A percentile compares a stretch with the other conserved stretches of the same genome.
Evolutionary conservation across 257 asterid genomes (phyloP).

Genomic region (Salvia splendens): DNA sequence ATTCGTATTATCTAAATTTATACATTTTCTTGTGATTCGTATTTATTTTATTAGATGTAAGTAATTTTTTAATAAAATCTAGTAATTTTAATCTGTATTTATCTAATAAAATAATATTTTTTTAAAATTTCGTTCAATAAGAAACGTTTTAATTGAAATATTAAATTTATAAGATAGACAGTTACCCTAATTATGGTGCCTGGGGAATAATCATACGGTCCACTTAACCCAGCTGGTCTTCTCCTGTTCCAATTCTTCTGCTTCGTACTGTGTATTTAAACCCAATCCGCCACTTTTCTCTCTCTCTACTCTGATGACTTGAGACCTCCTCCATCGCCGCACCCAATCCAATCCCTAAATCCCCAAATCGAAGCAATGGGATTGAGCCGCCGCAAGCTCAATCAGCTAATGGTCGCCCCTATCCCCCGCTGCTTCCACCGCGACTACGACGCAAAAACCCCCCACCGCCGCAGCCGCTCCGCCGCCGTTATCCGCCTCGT

Average conservation of each 20-base stretch:
- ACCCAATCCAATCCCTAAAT: constrained; percentile 2
- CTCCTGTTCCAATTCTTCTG: constrained; percentile 24
- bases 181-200: too few relatives aligned
- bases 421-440: constrained; percentile 40
- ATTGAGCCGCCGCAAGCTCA: constrained; percentile 28
- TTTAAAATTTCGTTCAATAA: too few relatives aligned
- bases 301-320: not conserved
- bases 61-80: too few relatives aligned
- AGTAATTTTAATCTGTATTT: too few relatives aligned
- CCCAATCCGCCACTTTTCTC: not conserved
- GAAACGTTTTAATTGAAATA: too few relatives aligned
- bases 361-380: constrained; percentile 12
- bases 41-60: too few relatives aligned
- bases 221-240: constrained; percentile 27
- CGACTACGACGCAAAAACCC: not conserved
- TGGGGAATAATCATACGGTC: not conserved
- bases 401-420: constrained; percentile 32
- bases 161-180: too few relatives aligned
- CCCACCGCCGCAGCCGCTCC: constrained; percentile 19
- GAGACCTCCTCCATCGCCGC: not conserved
- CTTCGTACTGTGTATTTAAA: not conserved
- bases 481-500: constrained; percentile 30
- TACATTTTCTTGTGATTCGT: too few relatives aligned
- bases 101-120: too few relatives aligned
- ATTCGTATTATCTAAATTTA: too few relatives aligned